phyloP scores from a whole-genome alignment of 306 rosid genomes.

The Gillenia trifoliata region DNA sequence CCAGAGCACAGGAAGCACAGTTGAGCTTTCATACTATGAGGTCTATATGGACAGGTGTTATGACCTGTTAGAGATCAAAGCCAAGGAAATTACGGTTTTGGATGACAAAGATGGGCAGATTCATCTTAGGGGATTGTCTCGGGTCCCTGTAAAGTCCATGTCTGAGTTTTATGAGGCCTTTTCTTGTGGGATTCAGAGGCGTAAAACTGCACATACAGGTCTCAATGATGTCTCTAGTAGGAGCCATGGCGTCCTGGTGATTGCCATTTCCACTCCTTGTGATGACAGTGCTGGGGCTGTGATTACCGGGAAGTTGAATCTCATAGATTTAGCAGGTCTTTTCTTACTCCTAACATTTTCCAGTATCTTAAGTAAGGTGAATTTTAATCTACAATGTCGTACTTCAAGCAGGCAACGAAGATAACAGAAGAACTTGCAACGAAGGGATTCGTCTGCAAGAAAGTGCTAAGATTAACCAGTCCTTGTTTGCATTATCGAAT shows the following conservation, averaged over 20 bases:
- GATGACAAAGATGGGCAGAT: slow-evolving; percentile 84
- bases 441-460: slow-evolving; percentile 95
- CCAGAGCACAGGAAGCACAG: slow-evolving; percentile 45
- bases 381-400: not conserved
- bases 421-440: slow-evolving; percentile 81
- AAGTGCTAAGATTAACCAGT: slow-evolving; percentile 92
- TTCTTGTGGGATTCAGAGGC: slow-evolving; percentile 59
- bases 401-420: slow-evolving; percentile 76
- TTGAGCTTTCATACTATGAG: slow-evolving; percentile 78
- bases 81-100: slow-evolving; percentile 66
- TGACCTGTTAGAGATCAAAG: slow-evolving; percentile 76
- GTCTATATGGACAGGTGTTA: slow-evolving; percentile 89
- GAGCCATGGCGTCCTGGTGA: slow-evolving; percentile 90
- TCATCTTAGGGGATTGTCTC: slow-evolving; percentile 79
- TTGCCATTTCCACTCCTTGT: slow-evolving; percentile 52
- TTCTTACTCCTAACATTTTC: not conserved
- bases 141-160: slow-evolving; percentile 53
- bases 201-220: slow-evolving; percentile 79
- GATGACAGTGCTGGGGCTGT: slow-evolving; percentile 27
- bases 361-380: not conserved
- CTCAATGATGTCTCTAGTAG: slow-evolving; percentile 94
- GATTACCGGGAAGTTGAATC: slow-evolving; percentile 78
- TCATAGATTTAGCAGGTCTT: slow-evolving; percentile 91
- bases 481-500: slow-evolving; percentile 85
- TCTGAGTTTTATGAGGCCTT: slow-evolving; percentile 56